Evolutionary conservation across 208 protist genomes (phyloP), one percentile per base, ranked within the genome.

Genomic region (Leptomonas pyrrhocoris): DNA sequence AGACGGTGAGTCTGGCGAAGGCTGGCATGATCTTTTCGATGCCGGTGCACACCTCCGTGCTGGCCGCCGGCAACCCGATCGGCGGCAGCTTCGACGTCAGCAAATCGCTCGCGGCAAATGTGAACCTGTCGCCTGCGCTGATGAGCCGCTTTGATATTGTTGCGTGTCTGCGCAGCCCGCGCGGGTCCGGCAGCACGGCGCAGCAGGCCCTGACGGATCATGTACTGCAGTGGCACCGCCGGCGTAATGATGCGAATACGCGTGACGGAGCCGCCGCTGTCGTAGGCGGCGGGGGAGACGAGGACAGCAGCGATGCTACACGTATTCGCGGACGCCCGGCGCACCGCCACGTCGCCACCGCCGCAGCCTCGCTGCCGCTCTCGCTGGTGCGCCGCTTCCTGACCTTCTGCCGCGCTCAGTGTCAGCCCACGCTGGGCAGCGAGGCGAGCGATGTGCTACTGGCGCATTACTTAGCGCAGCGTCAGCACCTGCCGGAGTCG

Each of bases 61-160:
- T 99, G 36, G 98, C 98, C 0, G 99, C 99, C 3, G 98, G 98
- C 15, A 99, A 99, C 80, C 98, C 98, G 28, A 83, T 96, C 18
- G 98, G 98, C 34, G 98, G 97, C 48, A 82, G 83, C 72, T 98
- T 97, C 64, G 94, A 98, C 71, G 71, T 84, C 27, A 68, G 85
- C 27, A 99, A 99, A 75, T 97, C 97, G 0, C 89, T 99, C 16
- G 45, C 88, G 7, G 98, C 98, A 63, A 99, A 99, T 76, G 70
- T 99, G 11, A 98, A 98, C 56, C 84, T 99, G 40, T 90, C 80
- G 21, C 67, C 96, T 1, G 95, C 98, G 42, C 59, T 99, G 8
- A 87, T 99, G 11, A 98, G 91, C n/a, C 88, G 99, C 16, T 99
- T 99, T 73, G 99, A 99, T 79, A 87, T 99, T 23, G 88, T 99